These are phyloP conservation scores for Neurospora sp. DNA, from an alignment of 495 filamentous ascomycete species.

Conservation along the genomic window DNA sequence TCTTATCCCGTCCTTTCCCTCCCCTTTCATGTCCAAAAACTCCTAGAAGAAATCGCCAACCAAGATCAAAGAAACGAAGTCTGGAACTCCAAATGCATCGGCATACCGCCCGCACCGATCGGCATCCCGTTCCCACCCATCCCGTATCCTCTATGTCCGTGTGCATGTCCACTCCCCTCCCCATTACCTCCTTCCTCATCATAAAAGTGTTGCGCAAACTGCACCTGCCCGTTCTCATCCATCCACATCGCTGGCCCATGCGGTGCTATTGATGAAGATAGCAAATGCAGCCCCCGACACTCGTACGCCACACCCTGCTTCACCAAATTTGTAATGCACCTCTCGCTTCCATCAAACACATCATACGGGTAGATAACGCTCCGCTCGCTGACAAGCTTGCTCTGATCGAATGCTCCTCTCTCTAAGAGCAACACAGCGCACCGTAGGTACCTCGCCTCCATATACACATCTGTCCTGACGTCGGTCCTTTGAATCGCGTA, in stretches of 20 bases:
- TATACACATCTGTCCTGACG: slow-evolving; percentile 25
- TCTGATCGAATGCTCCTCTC: slow-evolving; percentile 24
- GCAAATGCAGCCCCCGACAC: slow-evolving; percentile 19
- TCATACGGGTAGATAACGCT: slow-evolving; percentile 20
- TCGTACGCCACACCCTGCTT: slow-evolving; percentile 22
- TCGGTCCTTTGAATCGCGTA: slow-evolving; percentile 27
- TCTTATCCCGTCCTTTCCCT: not conserved
- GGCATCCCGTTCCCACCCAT: not conserved
- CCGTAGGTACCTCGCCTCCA: slow-evolving; percentile 24
- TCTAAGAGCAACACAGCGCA: slow-evolving; percentile 24
- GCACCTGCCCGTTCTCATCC: not conserved
- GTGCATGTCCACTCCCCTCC: not conserved
- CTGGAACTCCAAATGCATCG: slow-evolving; percentile 18
- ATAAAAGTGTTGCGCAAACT: not conserved
- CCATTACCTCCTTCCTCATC: slow-evolving; percentile 1
- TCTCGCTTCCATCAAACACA: slow-evolving; percentile 24
- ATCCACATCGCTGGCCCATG: slow-evolving; percentile 5
- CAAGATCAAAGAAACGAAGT: slow-evolving; percentile 10
- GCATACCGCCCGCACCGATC: slow-evolving; percentile 4
- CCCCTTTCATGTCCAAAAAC: not conserved
- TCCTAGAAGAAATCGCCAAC: not conserved
- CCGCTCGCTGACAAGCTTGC: slow-evolving; percentile 23
- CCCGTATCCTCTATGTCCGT: not conserved
- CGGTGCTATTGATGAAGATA: slow-evolving; percentile 15
- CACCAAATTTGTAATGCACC: slow-evolving; percentile 18